A percentile compares a stretch with the other conserved stretches of the same genome.
These are phyloP conservation scores for Azolla pinnata DNA, from an alignment of 75 land plant species.

Conservation along the genomic window DNA sequence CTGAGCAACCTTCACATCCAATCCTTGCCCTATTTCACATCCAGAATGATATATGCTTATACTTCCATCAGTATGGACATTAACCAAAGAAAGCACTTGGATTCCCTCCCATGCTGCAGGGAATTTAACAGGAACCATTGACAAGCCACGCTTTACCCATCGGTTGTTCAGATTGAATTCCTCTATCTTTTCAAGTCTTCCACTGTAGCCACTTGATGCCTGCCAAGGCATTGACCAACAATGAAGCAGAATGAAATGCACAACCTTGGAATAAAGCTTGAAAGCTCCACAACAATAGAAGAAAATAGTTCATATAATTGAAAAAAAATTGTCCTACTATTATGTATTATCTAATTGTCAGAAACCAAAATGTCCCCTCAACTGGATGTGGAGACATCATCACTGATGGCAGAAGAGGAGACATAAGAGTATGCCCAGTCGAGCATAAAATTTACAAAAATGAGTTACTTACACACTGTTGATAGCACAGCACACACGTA, in stretches of 20 bases:
- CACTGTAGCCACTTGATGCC: conserved; percentile 26
- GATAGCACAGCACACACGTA: too few species aligned
- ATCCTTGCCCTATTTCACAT: conserved; percentile 36
- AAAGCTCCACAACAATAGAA: too few species aligned
- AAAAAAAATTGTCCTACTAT: too few species aligned
- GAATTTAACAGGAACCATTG: conserved; percentile 29
- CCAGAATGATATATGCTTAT: conserved; percentile 33
- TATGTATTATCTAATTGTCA: too few species aligned
- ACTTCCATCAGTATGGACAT: conserved; percentile 35
- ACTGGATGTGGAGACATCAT: too few species aligned
- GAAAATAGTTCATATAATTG: too few species aligned
- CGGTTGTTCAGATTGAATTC: conserved; percentile 18
- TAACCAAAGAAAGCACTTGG: conserved; percentile 16
- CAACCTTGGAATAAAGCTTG: too few species aligned
- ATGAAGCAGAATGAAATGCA: too few species aligned
- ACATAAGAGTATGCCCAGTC: not conserved
- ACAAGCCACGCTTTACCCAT: conserved; percentile 30
- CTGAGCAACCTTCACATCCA: conserved; percentile 35
- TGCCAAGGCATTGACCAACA: too few species aligned
- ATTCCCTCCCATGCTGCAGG: conserved; percentile 19
- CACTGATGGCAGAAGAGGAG: not conserved
- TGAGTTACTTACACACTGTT: too few species aligned
- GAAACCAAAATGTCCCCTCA: not conserved
- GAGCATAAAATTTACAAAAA: too few species aligned
- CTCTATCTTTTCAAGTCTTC: conserved; percentile 13